Evolutionary conservation across 2,329 filamentous ascomycete genomes (phyloP).

Genomic region (Ciborinia camelliae): DNA sequence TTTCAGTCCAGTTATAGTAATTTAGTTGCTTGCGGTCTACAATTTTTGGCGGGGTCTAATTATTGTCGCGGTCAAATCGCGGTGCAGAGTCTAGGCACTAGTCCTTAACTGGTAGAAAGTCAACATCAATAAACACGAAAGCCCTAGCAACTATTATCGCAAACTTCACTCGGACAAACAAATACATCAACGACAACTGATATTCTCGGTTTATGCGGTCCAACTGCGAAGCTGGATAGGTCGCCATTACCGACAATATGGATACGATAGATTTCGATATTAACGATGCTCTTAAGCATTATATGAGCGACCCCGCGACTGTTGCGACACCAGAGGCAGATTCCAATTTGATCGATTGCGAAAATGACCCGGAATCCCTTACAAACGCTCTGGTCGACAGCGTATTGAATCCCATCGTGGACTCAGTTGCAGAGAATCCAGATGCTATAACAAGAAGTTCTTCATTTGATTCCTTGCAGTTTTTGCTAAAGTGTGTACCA

Average conservation of each 20-base stretch:
- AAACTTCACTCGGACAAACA: slow-evolving; percentile 8
- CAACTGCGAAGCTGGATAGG: slow-evolving; percentile 4
- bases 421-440: slow-evolving; percentile 86
- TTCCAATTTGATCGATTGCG: slow-evolving; percentile 79
- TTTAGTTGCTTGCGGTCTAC: not conserved
- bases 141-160: slow-evolving; percentile 17
- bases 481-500: slow-evolving; percentile 88
- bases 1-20: not conserved
- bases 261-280: slow-evolving; percentile 87
- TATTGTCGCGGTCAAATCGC: slow-evolving; percentile 17
- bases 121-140: slow-evolving; percentile 20
- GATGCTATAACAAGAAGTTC: slow-evolving; percentile 77
- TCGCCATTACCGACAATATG: slow-evolving; percentile 44
- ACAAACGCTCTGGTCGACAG: slow-evolving; percentile 76
- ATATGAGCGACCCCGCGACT: slow-evolving; percentile 85
- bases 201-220: slow-evolving; percentile 15
- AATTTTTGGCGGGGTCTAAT: slow-evolving; percentile 15
- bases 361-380: slow-evolving; percentile 78
- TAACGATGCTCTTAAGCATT: slow-evolving; percentile 93
- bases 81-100: not conserved
- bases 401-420: slow-evolving; percentile 86
- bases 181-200: slow-evolving; percentile 3
- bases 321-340: slow-evolving; percentile 87
- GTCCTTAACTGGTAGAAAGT: slow-evolving; percentile 9
- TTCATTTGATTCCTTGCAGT: slow-evolving; percentile 89